Conservation (phyloP, 129 eudicot genomes). For the Lactuca saligna region DNA sequence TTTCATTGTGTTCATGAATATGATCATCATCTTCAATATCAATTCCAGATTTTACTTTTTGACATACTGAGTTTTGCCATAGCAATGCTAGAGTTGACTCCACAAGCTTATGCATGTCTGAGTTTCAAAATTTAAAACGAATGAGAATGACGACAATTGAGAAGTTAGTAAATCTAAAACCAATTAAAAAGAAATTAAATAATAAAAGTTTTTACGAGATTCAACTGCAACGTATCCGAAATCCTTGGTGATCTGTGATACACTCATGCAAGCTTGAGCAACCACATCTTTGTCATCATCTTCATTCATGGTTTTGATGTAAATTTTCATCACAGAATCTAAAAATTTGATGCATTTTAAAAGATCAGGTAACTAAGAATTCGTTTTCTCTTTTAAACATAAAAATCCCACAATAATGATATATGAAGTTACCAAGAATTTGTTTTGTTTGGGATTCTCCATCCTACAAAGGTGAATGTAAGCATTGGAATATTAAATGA, state of each 20-base stretch:
- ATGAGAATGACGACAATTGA: conserved; percentile 1
- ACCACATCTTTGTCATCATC: conserved; percentile 98
- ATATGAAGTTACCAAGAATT: conserved; percentile 57
- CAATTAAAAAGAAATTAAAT: neutral
- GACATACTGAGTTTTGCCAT: conserved; percentile 70
- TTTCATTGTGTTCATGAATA: conserved; percentile 69
- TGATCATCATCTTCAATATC: conserved; percentile 66
- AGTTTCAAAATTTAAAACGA: conserved; percentile 1
- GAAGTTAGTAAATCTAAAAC: conserved; percentile 12
- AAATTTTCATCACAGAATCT: conserved; percentile 85
- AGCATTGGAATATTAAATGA: too few relatives aligned
- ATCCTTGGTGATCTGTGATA: conserved; percentile 67
- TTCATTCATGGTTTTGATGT: conserved; percentile 79
- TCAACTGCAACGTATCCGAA: conserved; percentile 70
- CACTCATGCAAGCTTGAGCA: conserved; percentile 91
- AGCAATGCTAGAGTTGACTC: conserved; percentile 71
- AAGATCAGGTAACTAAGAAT: neutral
- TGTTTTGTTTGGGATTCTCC: conserved; percentile 56
- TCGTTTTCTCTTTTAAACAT: neutral
- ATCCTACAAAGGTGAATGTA: conserved; percentile 50
- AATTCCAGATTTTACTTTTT: conserved; percentile 61
- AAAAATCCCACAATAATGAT: conserved; percentile 13
- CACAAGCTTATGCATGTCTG: conserved; percentile 72
- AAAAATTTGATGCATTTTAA: conserved; percentile 9
- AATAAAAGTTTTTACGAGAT: conserved; percentile 45